phyloP scores from a whole-genome alignment of 345 rosid species.

The Heritiera fomes region DNA sequence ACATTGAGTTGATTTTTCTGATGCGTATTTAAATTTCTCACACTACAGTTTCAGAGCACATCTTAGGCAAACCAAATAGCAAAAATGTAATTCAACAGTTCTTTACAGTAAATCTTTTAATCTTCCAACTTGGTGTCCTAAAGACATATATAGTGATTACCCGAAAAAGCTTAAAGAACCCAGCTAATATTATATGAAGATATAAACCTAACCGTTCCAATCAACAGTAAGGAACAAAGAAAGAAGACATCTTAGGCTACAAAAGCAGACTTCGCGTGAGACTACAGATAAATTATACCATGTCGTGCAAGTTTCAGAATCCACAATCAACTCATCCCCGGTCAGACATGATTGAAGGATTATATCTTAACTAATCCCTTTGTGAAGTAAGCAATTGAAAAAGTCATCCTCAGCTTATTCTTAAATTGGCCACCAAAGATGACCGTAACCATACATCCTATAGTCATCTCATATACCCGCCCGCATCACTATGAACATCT shows the following conservation, averaged over 20 bases:
- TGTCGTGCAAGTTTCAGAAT: not conserved
- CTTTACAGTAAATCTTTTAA: not conserved
- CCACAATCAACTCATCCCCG: not conserved
- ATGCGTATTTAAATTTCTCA: not conserved
- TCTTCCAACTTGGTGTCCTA: not conserved
- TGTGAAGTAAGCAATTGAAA: not conserved
- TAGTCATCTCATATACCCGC: not conserved
- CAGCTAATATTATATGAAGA: not conserved
- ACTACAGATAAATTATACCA: not conserved
- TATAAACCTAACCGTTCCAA: not conserved
- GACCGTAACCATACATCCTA: not conserved
- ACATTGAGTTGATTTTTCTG: not conserved
- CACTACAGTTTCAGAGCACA: not conserved
- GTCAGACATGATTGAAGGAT: not conserved
- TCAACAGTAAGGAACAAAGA: not conserved
- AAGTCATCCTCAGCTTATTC: not conserved
- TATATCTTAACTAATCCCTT: not conserved
- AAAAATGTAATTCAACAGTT: not conserved
- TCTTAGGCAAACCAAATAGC: not conserved
- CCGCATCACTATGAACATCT: not conserved
- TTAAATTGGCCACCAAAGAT: not conserved
- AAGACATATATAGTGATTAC: not conserved
- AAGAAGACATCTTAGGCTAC: not conserved
- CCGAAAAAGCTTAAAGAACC: not conserved
- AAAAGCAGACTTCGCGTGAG: not conserved